Evolutionary conservation across 495 filamentous ascomycete genomes (phyloP), one percentile per base, ranked within the genome.

Genomic region (Annulohypoxylon bovei): DNA sequence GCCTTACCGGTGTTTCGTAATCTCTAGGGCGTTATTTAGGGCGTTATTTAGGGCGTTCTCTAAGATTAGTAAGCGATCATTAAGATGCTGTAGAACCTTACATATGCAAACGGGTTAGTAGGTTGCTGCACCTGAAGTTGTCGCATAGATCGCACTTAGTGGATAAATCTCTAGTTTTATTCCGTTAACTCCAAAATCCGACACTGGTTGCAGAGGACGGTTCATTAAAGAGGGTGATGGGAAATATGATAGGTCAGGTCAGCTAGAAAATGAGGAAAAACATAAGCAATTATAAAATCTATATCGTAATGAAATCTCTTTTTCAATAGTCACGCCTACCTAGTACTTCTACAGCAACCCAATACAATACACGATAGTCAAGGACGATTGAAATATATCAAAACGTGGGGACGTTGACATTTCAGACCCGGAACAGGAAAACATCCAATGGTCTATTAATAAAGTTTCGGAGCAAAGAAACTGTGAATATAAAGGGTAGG

Each of bases 111-210:
- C 39, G 39, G 39, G 39, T 42, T 42, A 42, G 14, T 30, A n/a
- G n/a, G n/a, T n/a, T n/a, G n/a, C n/a, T n/a, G n/a, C n/a, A n/a
- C n/a, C n/a, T n/a, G n/a, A n/a, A n/a, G n/a, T n/a, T n/a, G 23
- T 52, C 25, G 25, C 2, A n/a, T 16, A 53, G 11, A 18, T 46
- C 62, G 32, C 11, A 11, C 42, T 52, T 44, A 40, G 27, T n/a
- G 28, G 32, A 28, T 8, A 53, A 11, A 54, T 11, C 22, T 35
- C 25, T 7, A 23, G 35, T 46, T 65, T 49, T 53, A 30, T 37
- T 66, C 62, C 57, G 68, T 69, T 75, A 75, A 75, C 57, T 72
- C 72, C 72, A 71, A 42, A 56, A 18, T 7, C 46, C 65, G 59
- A 49, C 0, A 30, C 22, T 33, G 22, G 11, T 47, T 55, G 35